A percentile compares a stretch with the other conserved stretches of the same genome.
phyloP scores from a whole-genome alignment of 2,329 filamentous ascomycete species.

The Talaromyces amestolkiae region DNA sequence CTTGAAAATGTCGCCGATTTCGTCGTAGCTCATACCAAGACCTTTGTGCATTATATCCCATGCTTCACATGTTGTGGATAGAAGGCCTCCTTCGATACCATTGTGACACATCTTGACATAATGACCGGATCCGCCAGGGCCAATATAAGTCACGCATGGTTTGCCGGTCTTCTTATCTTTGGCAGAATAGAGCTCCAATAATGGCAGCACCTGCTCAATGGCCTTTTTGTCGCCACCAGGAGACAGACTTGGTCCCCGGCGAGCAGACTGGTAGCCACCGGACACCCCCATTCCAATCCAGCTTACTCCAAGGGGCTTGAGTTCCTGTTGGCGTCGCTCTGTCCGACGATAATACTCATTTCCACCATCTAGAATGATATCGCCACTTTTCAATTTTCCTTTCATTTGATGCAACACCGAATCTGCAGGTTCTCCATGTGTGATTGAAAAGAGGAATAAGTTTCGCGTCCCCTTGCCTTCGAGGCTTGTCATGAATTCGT shows the following conservation, averaged over 20 bases:
- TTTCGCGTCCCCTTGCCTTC: conserved; percentile 33
- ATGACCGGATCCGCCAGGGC: conserved; percentile 64
- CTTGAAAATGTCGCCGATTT: conserved; percentile 59
- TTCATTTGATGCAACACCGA: conserved; percentile 41
- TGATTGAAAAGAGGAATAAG: conserved; percentile 43
- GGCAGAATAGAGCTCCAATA: conserved; percentile 61
- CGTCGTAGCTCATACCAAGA: conserved; percentile 58
- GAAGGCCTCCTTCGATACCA: conserved; percentile 71
- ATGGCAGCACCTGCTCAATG: conserved; percentile 59
- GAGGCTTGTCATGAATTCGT: conserved; percentile 37
- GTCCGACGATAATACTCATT: conserved; percentile 68
- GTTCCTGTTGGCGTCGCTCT: conserved; percentile 59
- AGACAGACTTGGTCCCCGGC: conserved; percentile 65
- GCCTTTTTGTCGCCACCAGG: conserved; percentile 60
- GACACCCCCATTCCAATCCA: conserved; percentile 69
- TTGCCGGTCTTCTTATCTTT: conserved; percentile 57
- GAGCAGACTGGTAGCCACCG: conserved; percentile 67
- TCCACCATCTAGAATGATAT: conserved; percentile 67
- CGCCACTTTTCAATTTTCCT: conserved; percentile 55
- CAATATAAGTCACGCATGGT: conserved; percentile 61
- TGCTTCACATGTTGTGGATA: conserved; percentile 62
- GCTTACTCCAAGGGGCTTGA: conserved; percentile 56
- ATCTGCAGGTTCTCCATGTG: conserved; percentile 40
- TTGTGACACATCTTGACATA: conserved; percentile 77
- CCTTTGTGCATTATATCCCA: conserved; percentile 63